These are phyloP conservation scores for Metroxylon sagu DNA, from an alignment of 176 grass and related monocot genomes.

Conservation along the genomic window DNA sequence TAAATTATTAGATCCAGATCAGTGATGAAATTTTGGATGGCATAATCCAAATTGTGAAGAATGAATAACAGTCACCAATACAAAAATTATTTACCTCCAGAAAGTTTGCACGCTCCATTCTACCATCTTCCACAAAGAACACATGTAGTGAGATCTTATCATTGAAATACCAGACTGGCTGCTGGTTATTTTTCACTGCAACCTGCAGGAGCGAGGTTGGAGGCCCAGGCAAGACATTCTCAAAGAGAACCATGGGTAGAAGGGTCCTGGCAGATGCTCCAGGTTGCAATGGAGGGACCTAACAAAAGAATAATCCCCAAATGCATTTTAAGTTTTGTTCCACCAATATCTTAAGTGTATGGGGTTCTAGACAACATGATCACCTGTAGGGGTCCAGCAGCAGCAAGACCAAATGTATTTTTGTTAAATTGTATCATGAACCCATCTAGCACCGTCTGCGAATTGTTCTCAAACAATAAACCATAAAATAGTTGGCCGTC, in stretches of 20 bases:
- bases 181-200: constrained; percentile 95
- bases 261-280: constrained; percentile 72
- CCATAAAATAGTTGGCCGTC: constrained; percentile 92
- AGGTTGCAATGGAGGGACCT: constrained; percentile 78
- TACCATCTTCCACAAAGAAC: constrained; percentile 89
- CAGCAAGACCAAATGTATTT: constrained; percentile 90
- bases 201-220: constrained; percentile 71
- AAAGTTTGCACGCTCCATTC: constrained; percentile 85
- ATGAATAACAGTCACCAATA: no score
- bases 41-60: no score
- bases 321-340: no score
- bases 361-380: neutral
- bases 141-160: constrained; percentile 71
- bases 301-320: neutral
- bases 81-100: constrained; percentile 48
- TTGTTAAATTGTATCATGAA: constrained; percentile 99
- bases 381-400: constrained; percentile 86
- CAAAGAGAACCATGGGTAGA: constrained; percentile 72
- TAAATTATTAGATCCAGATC: no score
- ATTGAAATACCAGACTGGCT: constrained; percentile 98
- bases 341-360: no score
- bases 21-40: no score
- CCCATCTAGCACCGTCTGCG: constrained; percentile 66
- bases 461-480: constrained; percentile 77
- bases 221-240: constrained; percentile 69